Evolutionary conservation across 2,329 filamentous ascomycete species (phyloP).

Genomic region (Xylaria digitata): DNA sequence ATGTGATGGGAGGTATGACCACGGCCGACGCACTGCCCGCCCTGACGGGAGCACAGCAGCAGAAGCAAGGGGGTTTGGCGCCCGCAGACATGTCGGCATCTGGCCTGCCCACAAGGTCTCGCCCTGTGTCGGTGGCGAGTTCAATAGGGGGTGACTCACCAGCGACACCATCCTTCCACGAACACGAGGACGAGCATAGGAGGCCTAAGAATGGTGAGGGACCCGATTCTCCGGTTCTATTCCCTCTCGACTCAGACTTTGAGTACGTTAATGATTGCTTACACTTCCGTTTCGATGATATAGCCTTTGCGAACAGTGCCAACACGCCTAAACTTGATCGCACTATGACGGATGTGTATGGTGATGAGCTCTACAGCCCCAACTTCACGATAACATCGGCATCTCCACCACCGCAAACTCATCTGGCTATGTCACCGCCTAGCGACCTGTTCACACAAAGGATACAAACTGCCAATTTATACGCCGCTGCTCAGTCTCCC

Average conservation of each 20-base stretch:
- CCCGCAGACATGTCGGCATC: conserved; percentile 59
- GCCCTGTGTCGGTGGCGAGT: conserved; percentile 67
- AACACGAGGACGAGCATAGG: conserved; percentile 57
- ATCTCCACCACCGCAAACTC: conserved; percentile 60
- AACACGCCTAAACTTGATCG: conserved; percentile 79
- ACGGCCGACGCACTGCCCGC: conserved; percentile 36
- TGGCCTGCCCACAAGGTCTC: conserved; percentile 55
- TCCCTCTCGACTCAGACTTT: conserved; percentile 32
- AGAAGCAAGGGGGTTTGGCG: conserved; percentile 56
- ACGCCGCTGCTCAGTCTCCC: conserved; percentile 68
- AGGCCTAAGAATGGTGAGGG: conserved; percentile 67
- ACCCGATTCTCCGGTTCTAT: conserved; percentile 42
- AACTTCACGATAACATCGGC: conserved; percentile 69
- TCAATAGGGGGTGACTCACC: conserved; percentile 70
- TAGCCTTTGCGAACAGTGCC: conserved; percentile 60
- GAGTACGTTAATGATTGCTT: conserved; percentile 70
- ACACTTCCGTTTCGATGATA: conserved; percentile 70
- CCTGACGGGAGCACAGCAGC: conserved; percentile 40
- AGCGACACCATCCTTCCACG: conserved; percentile 64
- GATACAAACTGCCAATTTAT: conserved; percentile 81
- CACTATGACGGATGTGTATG: conserved; percentile 86
- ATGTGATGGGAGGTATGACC: conserved; percentile 31
- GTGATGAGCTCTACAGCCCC: conserved; percentile 86
- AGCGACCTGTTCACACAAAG: conserved; percentile 78
- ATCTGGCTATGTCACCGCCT: conserved; percentile 61